Conservation (phyloP, 2,329 filamentous ascomycete species). For the Blastomyces silverae region DNA sequence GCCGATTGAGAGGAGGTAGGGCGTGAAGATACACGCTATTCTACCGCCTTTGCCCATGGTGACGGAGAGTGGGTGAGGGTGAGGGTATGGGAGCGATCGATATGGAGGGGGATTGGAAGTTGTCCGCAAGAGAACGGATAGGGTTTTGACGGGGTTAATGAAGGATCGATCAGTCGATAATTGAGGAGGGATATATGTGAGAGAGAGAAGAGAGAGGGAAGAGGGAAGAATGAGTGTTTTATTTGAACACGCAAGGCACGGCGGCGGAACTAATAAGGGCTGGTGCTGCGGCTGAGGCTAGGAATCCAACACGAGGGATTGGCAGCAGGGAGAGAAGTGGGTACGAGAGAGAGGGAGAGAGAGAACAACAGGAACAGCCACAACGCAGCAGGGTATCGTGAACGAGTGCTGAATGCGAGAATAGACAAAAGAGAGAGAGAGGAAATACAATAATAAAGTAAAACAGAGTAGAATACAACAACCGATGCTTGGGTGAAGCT, state of each 20-base stretch:
- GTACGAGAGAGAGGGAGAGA: too few species aligned
- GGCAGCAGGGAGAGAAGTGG: background rate
- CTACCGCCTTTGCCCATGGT: constrained; percentile 68
- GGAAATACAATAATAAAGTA: too few species aligned
- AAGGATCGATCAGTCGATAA: background rate
- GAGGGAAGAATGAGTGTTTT: too few species aligned
- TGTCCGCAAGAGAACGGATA: background rate
- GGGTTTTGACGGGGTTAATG: too few species aligned
- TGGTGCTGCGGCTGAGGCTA: background rate
- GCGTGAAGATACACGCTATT: constrained; percentile 78
- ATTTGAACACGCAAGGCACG: background rate
- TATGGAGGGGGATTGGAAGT: background rate
- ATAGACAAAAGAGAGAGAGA: too few species aligned
- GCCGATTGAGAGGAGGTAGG: constrained; percentile 71
- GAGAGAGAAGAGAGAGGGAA: background rate
- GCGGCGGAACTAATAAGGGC: background rate
- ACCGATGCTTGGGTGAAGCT: too few species aligned
- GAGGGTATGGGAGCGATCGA: background rate
- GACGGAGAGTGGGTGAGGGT: constrained; percentile 10
- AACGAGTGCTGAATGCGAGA: too few species aligned
- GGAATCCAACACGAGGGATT: background rate
- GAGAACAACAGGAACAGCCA: too few species aligned
- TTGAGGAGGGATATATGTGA: background rate
- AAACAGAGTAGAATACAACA: too few species aligned
- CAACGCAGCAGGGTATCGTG: too few species aligned